Evolutionary conservation across 2,329 filamentous ascomycete species (phyloP).

Genomic region (Phialophora tarda): DNA sequence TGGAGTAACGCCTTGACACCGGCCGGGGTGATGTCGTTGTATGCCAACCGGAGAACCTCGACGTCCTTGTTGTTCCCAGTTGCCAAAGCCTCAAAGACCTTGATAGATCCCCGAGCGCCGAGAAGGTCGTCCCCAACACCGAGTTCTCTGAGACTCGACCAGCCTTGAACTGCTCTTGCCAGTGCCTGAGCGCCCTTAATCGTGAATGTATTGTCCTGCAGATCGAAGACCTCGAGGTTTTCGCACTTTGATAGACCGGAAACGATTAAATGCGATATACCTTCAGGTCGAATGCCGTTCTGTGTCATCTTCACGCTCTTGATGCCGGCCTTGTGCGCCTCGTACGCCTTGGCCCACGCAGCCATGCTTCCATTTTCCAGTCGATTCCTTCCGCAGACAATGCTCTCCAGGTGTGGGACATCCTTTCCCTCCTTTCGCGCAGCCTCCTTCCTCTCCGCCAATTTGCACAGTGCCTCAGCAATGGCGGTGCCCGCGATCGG

Average conservation of each 20-base stretch:
- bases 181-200: slow-evolving; percentile 77
- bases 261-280: slow-evolving; percentile 79
- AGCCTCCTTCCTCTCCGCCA: slow-evolving; percentile 82
- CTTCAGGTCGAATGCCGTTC: slow-evolving; percentile 94
- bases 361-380: slow-evolving; percentile 96
- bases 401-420: slow-evolving; percentile 87
- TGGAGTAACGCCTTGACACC: slow-evolving; percentile 73
- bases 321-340: slow-evolving; percentile 76
- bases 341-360: slow-evolving; percentile 88
- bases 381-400: slow-evolving; percentile 94
- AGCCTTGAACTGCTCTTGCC: slow-evolving; percentile 73
- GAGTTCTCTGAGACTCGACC: slow-evolving; percentile 78
- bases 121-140: slow-evolving; percentile 89
- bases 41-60: slow-evolving; percentile 82
- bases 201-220: slow-evolving; percentile 98
- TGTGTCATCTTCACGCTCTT: slow-evolving; percentile 95
- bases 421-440: slow-evolving; percentile 68
- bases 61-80: slow-evolving; percentile 79
- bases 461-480: slow-evolving; percentile 80
- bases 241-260: slow-evolving; percentile 76
- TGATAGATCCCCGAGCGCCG: slow-evolving; percentile 73
- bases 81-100: slow-evolving; percentile 74
- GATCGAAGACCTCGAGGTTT: slow-evolving; percentile 76
- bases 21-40: slow-evolving; percentile 86
- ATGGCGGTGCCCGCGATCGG: slow-evolving; percentile 88